A percentile compares a stretch with the other conserved stretches of the same genome.
Conservation (phyloP, 2,329 filamentous ascomycete genomes). For the Hymenoscyphus infarciens region DNA sequence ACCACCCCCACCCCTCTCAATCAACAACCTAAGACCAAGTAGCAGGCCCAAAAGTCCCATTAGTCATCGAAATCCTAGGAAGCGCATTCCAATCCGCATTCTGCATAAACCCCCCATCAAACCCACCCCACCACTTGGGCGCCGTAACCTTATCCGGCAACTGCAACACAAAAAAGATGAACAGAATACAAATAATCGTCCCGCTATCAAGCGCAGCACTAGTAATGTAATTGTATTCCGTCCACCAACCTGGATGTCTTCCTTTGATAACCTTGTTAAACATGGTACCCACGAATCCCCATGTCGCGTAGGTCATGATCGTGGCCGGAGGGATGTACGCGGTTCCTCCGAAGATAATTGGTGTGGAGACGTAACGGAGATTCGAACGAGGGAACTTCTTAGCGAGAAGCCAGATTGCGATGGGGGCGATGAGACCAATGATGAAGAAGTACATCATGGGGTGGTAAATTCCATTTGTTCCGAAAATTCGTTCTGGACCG, state of each 20-base stretch:
- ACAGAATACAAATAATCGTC: conserved; percentile 60
- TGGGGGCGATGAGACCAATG: conserved; percentile 58
- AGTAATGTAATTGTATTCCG: conserved; percentile 73
- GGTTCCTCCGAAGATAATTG: conserved; percentile 64
- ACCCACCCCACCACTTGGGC: conserved; percentile 52
- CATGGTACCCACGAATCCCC: conserved; percentile 58
- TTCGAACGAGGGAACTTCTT: conserved; percentile 58
- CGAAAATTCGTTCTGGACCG: conserved; percentile 68
- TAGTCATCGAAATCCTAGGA: conserved; percentile 10
- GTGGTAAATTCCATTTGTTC: conserved; percentile 57
- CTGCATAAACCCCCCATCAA: conserved; percentile 12
- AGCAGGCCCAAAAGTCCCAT: conserved; percentile 23
- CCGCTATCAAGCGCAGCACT: conserved; percentile 69
- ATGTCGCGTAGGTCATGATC: conserved; percentile 66
- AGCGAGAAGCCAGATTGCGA: conserved; percentile 54
- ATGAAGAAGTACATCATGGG: conserved; percentile 69
- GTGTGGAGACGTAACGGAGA: conserved; percentile 64
- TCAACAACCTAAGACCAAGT: conserved; percentile 13
- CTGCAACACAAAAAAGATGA: conserved; percentile 67
- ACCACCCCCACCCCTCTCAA: too few relatives aligned
- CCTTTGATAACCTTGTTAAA: conserved; percentile 68
- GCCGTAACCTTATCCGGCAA: conserved; percentile 49
- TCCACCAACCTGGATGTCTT: conserved; percentile 68
- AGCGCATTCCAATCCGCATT: conserved; percentile 19
- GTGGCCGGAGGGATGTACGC: conserved; percentile 65